These are phyloP conservation scores for Furcasterigmium sp. DNA, from an alignment of 2,329 filamentous ascomycete species.

Conservation along the genomic window DNA sequence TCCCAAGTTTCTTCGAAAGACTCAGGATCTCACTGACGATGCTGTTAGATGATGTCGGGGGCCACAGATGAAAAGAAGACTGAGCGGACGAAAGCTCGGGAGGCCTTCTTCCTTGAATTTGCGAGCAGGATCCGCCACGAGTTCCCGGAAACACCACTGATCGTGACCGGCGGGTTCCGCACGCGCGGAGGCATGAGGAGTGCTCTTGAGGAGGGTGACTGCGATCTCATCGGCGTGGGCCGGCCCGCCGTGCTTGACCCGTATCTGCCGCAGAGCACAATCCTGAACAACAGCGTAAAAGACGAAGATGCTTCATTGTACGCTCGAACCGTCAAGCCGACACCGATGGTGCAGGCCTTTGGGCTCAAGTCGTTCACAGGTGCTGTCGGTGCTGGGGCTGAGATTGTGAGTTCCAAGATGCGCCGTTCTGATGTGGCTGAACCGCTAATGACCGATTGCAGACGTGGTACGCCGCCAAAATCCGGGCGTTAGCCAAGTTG, in stretches of 20 bases:
- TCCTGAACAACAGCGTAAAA: slow-evolving; percentile 26
- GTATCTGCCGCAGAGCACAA: slow-evolving; percentile 24
- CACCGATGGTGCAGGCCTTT: slow-evolving; percentile 17
- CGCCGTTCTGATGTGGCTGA: background rate
- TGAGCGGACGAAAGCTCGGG: slow-evolving; percentile 46
- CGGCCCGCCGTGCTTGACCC: slow-evolving; percentile 33
- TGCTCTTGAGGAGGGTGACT: slow-evolving; percentile 28
- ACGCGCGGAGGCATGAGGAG: slow-evolving; percentile 35
- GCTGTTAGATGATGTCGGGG: slow-evolving; percentile 5
- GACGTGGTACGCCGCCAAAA: background rate
- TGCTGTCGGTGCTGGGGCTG: slow-evolving; percentile 14
- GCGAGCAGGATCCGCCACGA: slow-evolving; percentile 42
- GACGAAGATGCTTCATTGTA: slow-evolving; percentile 27
- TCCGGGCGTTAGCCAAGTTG: background rate
- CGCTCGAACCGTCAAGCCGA: slow-evolving; percentile 15
- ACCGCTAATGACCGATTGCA: background rate
- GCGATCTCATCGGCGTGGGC: slow-evolving; percentile 35
- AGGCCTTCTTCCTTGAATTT: slow-evolving; percentile 67
- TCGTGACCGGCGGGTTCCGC: slow-evolving; percentile 61
- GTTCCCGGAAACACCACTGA: slow-evolving; percentile 38
- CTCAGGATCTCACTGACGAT: no score
- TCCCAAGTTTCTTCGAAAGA: no score
- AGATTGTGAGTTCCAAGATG: slow-evolving; percentile 12
- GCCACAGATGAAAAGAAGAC: slow-evolving; percentile 19
- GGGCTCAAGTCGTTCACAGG: slow-evolving; percentile 8